Conservation (phyloP, 768 basidiomycete species). For the Rhodotorula kratochvilovae region DNA sequence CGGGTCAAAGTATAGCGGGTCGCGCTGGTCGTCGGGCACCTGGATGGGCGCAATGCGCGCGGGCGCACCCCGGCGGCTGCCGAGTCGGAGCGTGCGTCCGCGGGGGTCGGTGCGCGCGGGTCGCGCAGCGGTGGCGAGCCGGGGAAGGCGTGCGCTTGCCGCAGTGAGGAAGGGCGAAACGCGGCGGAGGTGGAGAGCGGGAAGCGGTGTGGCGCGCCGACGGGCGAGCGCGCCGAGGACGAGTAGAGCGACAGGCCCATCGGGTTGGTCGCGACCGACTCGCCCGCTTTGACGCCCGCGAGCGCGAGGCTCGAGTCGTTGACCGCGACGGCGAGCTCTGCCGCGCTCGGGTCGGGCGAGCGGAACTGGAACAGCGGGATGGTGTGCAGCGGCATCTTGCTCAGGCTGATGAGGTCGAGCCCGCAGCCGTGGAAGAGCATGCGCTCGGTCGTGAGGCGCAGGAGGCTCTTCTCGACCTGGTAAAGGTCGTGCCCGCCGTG, state of each 20-base stretch:
- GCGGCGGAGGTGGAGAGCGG: neutral
- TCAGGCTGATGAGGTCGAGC: slow-evolving; percentile 77
- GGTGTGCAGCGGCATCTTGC: slow-evolving; percentile 86
- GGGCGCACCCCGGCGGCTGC: neutral
- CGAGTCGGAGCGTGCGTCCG: neutral
- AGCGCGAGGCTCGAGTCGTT: neutral
- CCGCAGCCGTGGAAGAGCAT: slow-evolving; percentile 91
- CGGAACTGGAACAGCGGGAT: slow-evolving; percentile 81
- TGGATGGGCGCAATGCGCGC: neutral
- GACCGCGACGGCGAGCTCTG: neutral
- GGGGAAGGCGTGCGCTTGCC: neutral
- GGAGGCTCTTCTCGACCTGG: slow-evolving; percentile 79
- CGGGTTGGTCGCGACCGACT: neutral
- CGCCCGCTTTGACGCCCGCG: neutral
- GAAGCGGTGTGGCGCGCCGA: neutral
- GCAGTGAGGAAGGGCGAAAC: slow-evolving; percentile 5
- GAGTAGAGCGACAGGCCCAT: neutral
- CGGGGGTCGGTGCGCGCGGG: neutral
- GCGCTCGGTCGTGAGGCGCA: slow-evolving; percentile 85
- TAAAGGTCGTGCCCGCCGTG: slow-evolving; percentile 94
- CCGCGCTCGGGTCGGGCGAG: slow-evolving; percentile 22
- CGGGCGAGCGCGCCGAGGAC: neutral
- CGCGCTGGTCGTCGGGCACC: slow-evolving; percentile 36
- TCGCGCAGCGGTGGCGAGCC: neutral
- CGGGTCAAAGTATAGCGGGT: slow-evolving; percentile 40